Conservation (phyloP, 1,284 basidiomycete genomes). For the Pseudozyma pruni region DNA sequence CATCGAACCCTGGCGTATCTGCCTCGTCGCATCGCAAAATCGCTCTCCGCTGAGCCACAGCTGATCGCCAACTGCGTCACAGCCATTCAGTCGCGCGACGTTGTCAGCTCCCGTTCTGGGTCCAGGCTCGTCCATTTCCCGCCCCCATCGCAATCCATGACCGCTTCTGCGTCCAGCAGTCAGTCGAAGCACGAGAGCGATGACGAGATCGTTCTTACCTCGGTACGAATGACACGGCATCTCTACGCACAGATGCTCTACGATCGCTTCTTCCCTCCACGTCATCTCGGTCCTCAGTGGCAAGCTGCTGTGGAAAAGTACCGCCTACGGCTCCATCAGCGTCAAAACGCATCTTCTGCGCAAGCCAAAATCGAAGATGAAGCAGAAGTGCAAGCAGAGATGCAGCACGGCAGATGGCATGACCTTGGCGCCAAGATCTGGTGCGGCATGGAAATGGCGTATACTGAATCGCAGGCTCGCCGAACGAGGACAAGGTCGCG, state of each 20-base stretch:
- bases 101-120: conserved; percentile 74
- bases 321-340: conserved; percentile 24
- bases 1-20: conserved; percentile 84
- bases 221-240: conserved; percentile 51
- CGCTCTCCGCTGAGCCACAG: conserved; percentile 74
- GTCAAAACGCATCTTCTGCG: neutral
- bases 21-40: conserved; percentile 80
- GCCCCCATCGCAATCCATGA: conserved; percentile 73
- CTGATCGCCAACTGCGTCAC: conserved; percentile 79
- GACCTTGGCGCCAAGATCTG: conserved; percentile 62
- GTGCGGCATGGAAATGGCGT: conserved; percentile 60
- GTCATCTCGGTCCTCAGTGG: conserved; percentile 77
- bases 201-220: conserved; percentile 19
- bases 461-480: conserved; percentile 37
- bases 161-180: neutral
- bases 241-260: conserved; percentile 87
- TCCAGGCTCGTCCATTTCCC: conserved; percentile 88
- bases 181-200: neutral
- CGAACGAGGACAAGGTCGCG: conserved; percentile 10
- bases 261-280: conserved; percentile 91
- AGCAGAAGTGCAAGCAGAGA: conserved; percentile 16
- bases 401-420: conserved; percentile 49
- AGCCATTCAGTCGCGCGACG: conserved; percentile 41
- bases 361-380: conserved; percentile 30
- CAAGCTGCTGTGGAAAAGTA: conserved; percentile 51